A percentile compares a stretch with the other conserved stretches of the same genome.
Conservation (phyloP, 768 basidiomycete species). For the Mycena vitilis region DNA sequence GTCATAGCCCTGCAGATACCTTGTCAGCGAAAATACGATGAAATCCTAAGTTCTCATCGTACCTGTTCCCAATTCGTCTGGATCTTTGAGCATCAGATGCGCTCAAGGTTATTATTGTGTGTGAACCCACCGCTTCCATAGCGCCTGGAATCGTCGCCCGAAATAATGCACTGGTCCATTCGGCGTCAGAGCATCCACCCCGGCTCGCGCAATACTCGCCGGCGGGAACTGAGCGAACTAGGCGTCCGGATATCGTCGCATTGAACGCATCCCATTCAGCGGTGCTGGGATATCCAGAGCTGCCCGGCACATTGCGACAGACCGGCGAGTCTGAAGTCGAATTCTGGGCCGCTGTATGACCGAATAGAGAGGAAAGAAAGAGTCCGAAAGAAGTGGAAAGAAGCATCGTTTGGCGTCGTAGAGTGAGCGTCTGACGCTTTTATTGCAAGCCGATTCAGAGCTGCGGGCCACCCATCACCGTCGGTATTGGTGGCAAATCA, state of each 20-base stretch:
- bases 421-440: no score
- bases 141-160: conserved; percentile 29
- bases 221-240: conserved; percentile 25
- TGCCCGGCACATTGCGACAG: conserved; percentile 32
- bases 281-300: conserved; percentile 21
- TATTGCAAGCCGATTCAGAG: no score
- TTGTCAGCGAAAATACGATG: neutral
- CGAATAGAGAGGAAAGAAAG: neutral
- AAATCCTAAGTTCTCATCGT: neutral
- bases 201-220: conserved; percentile 28
- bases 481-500: no score
- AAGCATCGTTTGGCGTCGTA: no score
- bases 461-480: no score
- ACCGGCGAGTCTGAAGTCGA: neutral
- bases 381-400: neutral
- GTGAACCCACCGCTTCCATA: conserved; percentile 23
- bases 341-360: neutral
- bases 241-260: conserved; percentile 26
- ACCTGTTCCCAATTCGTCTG: conserved; percentile 32
- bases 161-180: conserved; percentile 33
- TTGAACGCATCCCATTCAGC: conserved; percentile 26
- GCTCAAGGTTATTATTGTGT: no score
- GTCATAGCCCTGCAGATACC: conserved; percentile 22
- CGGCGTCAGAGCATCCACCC: conserved; percentile 28
- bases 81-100: neutral